A percentile compares a stretch with the other conserved stretches of the same genome.
Conservation (phyloP, 2,329 filamentous ascomycete species). For the Thielaviopsis euricoi region DNA sequence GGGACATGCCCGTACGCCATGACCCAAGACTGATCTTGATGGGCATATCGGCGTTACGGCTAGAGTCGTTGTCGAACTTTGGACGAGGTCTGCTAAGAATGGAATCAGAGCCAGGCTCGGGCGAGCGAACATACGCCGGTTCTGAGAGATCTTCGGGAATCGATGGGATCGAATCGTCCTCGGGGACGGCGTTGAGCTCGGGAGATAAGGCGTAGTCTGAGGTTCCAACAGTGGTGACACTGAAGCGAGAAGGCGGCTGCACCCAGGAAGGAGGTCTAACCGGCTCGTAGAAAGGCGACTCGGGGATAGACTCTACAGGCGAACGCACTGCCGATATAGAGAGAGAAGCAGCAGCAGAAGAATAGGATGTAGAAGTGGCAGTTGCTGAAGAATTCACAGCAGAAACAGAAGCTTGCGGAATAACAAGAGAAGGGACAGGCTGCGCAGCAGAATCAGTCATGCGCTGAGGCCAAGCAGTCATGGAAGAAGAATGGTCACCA, state of each 20-base stretch:
- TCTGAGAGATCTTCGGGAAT: conserved; percentile 18
- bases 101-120: neutral
- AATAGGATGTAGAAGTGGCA: too few species aligned
- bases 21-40: conserved; percentile 5
- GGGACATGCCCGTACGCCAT: conserved; percentile 4
- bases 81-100: neutral
- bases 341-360: neutral
- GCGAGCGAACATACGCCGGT: neutral
- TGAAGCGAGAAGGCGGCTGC: conserved; percentile 45
- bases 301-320: neutral
- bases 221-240: conserved; percentile 44
- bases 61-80: neutral
- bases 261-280: conserved; percentile 21
- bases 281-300: conserved; percentile 11
- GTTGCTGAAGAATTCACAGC: neutral
- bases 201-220: conserved; percentile 28
- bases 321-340: neutral
- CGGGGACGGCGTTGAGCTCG: conserved; percentile 22
- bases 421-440: neutral
- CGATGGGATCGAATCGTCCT: conserved; percentile 22
- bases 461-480: neutral
- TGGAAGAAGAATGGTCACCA: conserved; percentile 4
- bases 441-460: neutral
- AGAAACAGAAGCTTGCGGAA: neutral
- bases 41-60: neutral